Evolutionary conservation across 352 stramenopile genomes (phyloP).

Genomic region (Salisapilia sapeloensis): DNA sequence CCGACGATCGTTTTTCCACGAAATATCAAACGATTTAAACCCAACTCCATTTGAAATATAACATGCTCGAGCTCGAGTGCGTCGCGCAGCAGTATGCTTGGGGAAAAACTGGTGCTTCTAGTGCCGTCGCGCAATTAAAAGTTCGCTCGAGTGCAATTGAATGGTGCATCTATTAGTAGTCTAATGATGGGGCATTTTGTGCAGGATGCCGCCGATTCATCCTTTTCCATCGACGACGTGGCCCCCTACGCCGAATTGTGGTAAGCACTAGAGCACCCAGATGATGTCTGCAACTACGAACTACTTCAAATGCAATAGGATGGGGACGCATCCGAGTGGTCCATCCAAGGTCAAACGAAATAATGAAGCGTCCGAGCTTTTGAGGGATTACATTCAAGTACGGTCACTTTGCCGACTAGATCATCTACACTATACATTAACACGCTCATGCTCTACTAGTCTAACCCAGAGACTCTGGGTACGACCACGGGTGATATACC

Average conservation of each 20-base stretch:
- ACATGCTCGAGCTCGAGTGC: conserved; percentile 69
- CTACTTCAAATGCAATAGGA: conserved; percentile 22
- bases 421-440: conserved; percentile 2
- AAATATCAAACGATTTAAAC: too few relatives aligned
- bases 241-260: conserved; percentile 80
- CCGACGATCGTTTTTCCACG: too few relatives aligned
- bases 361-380: conserved; percentile 16
- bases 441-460: conserved; percentile 2
- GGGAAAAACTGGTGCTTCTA: conserved; percentile 74
- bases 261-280: conserved; percentile 11
- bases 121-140: conserved; percentile 78
- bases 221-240: conserved; percentile 21
- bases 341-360: conserved; percentile 59
- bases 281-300: not conserved
- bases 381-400: conserved; percentile 62
- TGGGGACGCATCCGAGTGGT: conserved; percentile 90
- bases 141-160: conserved; percentile 9
- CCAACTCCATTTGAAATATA: too few relatives aligned
- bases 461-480: conserved; percentile 18
- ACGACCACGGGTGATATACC: conserved; percentile 69
- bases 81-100: conserved; percentile 83
- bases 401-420: conserved; percentile 1
- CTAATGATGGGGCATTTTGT: conserved; percentile 1
- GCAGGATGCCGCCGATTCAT: conserved; percentile 23
- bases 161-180: not conserved